Percentiles rank a stretch among this genome's conserved stretches.
Conservation (phyloP, 768 basidiomycete species). For the Multifurca ochricompacta region DNA sequence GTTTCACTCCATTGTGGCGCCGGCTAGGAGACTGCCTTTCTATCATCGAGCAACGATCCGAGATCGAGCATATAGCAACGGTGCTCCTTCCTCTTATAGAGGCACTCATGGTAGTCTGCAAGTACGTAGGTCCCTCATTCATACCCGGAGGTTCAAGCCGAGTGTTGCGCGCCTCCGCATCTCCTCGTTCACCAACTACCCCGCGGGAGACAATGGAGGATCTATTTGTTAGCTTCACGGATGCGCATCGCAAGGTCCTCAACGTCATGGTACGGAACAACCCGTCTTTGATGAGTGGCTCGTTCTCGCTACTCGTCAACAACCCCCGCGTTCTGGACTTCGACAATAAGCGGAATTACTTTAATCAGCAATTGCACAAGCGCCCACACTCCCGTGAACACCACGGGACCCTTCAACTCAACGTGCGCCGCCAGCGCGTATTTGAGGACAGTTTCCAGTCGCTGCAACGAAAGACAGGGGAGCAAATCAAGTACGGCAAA, state of each 20-base stretch:
- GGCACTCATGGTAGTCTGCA: slow-evolving; percentile 96
- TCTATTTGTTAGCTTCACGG: slow-evolving; percentile 88
- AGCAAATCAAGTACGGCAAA: slow-evolving; percentile 97
- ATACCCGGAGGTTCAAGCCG: slow-evolving; percentile 39
- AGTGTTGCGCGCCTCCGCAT: slow-evolving; percentile 52
- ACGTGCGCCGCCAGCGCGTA: slow-evolving; percentile 82
- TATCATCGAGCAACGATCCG: slow-evolving; percentile 69
- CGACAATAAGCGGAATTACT: slow-evolving; percentile 98
- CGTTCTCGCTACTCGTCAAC: slow-evolving; percentile 91
- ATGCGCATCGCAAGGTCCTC: slow-evolving; percentile 84
- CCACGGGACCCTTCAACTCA: slow-evolving; percentile 75
- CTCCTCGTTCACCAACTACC: slow-evolving; percentile 58
- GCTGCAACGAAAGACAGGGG: slow-evolving; percentile 82
- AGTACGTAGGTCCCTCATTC: slow-evolving; percentile 73
- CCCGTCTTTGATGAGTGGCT: slow-evolving; percentile 95
- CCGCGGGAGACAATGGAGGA: slow-evolving; percentile 79
- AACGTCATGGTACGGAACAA: slow-evolving; percentile 99
- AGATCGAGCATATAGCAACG: slow-evolving; percentile 82
- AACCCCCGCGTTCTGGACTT: slow-evolving; percentile 97
- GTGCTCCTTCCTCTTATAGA: slow-evolving; percentile 93
- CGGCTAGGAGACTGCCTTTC: slow-evolving; percentile 84
- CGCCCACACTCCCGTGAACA: slow-evolving; percentile 75
- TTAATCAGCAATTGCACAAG: slow-evolving; percentile 84
- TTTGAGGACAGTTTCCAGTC: slow-evolving; percentile 97
- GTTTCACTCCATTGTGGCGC: slow-evolving; percentile 82